Percentiles rank a stretch among this genome's conserved stretches.
Evolutionary conservation across 805 yeast species (phyloP).

Genomic region (Yarrowia deformans): DNA sequence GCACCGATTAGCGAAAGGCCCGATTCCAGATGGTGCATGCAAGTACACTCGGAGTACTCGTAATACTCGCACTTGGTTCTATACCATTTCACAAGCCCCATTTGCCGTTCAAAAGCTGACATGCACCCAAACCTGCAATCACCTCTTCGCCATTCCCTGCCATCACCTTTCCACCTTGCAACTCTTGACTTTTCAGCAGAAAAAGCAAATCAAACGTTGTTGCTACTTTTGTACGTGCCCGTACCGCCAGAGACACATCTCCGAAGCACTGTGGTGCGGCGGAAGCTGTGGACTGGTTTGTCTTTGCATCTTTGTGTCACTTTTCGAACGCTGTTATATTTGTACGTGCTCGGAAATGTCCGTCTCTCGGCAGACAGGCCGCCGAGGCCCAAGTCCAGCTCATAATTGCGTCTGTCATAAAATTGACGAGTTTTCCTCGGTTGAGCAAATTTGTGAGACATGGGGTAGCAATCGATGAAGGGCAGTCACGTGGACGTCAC

Average conservation of each 20-base stretch:
- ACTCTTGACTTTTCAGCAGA: not conserved
- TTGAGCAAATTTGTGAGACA: slow-evolving; percentile 16
- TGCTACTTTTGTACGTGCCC: not conserved
- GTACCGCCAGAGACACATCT: slow-evolving; percentile 4
- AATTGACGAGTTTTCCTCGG: not conserved
- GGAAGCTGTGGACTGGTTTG: not conserved
- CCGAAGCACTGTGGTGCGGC: slow-evolving; percentile 6
- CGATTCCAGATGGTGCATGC: too few relatives aligned
- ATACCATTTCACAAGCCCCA: too few relatives aligned
- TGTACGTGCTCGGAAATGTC: slow-evolving; percentile 29
- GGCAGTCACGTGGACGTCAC: not conserved
- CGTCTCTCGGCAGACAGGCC: slow-evolving; percentile 5
- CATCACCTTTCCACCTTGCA: too few relatives aligned
- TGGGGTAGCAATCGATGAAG: not conserved
- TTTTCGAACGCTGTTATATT: not conserved
- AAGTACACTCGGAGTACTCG: too few relatives aligned
- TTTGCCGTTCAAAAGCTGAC: too few relatives aligned
- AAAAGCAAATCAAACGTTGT: not conserved
- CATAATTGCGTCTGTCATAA: not conserved
- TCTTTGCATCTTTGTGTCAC: not conserved
- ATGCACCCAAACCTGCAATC: too few relatives aligned
- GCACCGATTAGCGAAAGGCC: too few relatives aligned
- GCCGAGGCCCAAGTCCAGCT: not conserved
- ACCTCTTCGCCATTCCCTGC: too few relatives aligned
- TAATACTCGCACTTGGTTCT: too few relatives aligned